Conservation (phyloP, 805 yeast genomes). For the Maudiozyma bulderi region DNA sequence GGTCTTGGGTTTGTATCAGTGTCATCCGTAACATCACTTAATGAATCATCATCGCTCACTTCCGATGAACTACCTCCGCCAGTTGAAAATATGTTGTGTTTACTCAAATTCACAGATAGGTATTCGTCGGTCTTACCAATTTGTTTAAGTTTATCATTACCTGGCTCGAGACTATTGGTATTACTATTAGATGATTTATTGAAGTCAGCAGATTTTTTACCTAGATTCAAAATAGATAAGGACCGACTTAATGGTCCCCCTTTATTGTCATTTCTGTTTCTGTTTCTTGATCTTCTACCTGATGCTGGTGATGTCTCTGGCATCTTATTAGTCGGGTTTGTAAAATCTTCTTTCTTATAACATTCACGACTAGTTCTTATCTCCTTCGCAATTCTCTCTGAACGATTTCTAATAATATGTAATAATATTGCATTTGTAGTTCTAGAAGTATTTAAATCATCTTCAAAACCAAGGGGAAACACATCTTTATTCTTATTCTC, state of each 20-base stretch:
- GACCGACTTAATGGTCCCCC: not conserved
- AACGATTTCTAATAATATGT: slow-evolving; percentile 27
- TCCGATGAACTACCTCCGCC: not conserved
- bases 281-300: not conserved
- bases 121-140: not conserved
- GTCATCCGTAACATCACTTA: not conserved
- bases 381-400: slow-evolving; percentile 11
- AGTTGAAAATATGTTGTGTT: not conserved
- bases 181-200: not conserved
- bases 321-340: too few relatives aligned
- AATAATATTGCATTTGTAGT: slow-evolving; percentile 42
- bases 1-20: not conserved
- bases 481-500: slow-evolving; percentile 34
- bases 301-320: not conserved
- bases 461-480: slow-evolving; percentile 35
- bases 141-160: too few relatives aligned
- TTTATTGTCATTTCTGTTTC: not conserved
- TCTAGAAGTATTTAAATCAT: slow-evolving; percentile 40
- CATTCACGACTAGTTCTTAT: not conserved
- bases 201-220: not conserved
- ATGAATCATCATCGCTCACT: not conserved
- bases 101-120: not conserved
- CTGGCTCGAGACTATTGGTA: too few relatives aligned
- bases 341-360: not conserved
- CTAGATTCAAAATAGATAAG: not conserved